Conservation (phyloP, 164 flowering plant species). For the Stephania cephalantha region DNA sequence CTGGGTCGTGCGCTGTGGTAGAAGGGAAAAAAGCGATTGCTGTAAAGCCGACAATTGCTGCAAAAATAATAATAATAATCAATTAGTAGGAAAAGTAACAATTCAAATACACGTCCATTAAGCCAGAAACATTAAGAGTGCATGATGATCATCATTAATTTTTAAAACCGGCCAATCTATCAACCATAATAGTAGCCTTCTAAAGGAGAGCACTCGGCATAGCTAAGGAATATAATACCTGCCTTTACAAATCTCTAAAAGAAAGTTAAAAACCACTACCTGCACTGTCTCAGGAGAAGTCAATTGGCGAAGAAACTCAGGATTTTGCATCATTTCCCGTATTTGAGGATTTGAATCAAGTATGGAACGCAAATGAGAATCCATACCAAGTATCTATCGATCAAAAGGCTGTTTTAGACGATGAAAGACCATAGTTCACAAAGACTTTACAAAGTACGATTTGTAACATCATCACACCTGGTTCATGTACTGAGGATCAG, state of each 20-base stretch:
- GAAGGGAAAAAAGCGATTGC: conserved; percentile 44
- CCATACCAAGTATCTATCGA: conserved; percentile 34
- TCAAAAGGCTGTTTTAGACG: conserved; percentile 6
- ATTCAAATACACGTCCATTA: background rate
- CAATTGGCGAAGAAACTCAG: conserved; percentile 58
- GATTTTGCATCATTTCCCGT: conserved; percentile 73
- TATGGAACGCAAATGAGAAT: conserved; percentile 47
- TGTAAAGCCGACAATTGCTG: conserved; percentile 60
- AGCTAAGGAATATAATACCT: background rate
- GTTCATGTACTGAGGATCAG: conserved; percentile 61
- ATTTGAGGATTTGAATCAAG: conserved; percentile 47
- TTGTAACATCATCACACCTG: conserved; percentile 28
- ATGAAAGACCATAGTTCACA: background rate
- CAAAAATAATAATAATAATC: conserved; percentile 10
- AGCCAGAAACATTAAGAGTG: background rate
- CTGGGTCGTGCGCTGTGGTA: conserved; percentile 38
- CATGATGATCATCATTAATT: background rate
- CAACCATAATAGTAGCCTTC: conserved; percentile 2
- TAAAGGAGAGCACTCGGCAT: background rate
- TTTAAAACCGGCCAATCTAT: background rate
- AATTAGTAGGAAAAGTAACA: background rate
- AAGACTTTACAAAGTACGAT: background rate
- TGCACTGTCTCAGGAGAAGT: conserved; percentile 70
- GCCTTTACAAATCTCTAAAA: background rate
- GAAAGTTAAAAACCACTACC: conserved; percentile 20